Evolutionary conservation across 176 grass and related monocot genomes (phyloP), one percentile per base, ranked within the genome.

Genomic region (Typha latifolia): DNA sequence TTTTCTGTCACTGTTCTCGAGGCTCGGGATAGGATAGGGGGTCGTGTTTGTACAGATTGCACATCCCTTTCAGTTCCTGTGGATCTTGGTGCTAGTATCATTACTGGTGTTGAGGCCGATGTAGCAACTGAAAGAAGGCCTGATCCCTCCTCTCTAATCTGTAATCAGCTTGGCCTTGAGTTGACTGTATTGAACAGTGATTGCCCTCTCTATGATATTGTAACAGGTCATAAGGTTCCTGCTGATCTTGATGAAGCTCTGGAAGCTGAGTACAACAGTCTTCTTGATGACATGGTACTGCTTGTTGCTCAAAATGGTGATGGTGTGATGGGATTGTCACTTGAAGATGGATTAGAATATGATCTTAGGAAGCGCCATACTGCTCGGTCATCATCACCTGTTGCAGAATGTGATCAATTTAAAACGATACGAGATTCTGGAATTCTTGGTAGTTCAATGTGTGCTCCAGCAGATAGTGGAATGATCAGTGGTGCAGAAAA

Each of bases 41-140:
- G 94, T 32, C 94, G 94, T 68, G 94, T 99, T 67, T 80, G 84
- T 69, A 99, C 94, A 75, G 94, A 99, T 77, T 72, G 65, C 18
- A 65, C 69, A 32, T 99, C 94, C 18, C 94, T 99, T 68, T 99
- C 94, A 68, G 89, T 99, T 72, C 94, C 94, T 64, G 89, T 99
- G 2, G 94, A 99, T 99, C 78, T 99, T 78, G 94, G 94, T 89
- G 94, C 94, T 74, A 99, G 94, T 74, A 99, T 99, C 76, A 99
- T 99, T 65, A 99, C 94, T 12, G 94, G 94, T 69, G 79, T 99
- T 34, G 86, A 99, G 68, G 94, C 89, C 81, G 94, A 99, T 80
- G 76, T 99, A 70, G 86, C 86, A 67, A 90, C 94, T 63, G 94
- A 99, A 80, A 84, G 94, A 86, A 85, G 81, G 65, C 79, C 94